These are phyloP conservation scores for Xylaria sp. DNA, from an alignment of 2,329 filamentous ascomycete species.

Conservation along the genomic window DNA sequence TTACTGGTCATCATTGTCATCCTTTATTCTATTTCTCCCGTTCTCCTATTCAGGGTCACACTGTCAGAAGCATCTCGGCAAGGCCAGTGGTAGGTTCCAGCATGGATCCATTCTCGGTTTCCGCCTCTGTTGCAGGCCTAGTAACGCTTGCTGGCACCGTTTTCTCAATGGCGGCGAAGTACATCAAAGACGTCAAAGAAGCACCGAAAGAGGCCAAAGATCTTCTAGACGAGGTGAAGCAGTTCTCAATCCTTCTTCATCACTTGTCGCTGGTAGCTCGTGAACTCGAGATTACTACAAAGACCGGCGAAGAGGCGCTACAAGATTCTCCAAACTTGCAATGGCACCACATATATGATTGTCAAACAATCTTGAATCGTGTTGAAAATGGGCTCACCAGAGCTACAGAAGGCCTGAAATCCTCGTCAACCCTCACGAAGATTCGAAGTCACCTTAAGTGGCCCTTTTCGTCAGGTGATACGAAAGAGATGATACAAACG, in stretches of 20 bases:
- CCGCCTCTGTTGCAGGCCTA: constrained; percentile 27
- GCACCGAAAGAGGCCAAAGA: constrained; percentile 16
- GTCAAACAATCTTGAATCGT: constrained; percentile 20
- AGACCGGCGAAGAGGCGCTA: background rate
- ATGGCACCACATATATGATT: constrained; percentile 21
- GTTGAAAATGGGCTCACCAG: constrained; percentile 1
- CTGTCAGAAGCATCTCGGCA: too few relatives aligned
- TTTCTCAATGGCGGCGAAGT: constrained; percentile 13
- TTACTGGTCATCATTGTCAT: too few relatives aligned
- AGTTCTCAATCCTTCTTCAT: constrained; percentile 19
- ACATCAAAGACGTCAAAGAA: constrained; percentile 27
- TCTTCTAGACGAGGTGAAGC: constrained; percentile 25
- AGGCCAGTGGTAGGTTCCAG: too few relatives aligned
- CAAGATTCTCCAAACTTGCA: constrained; percentile 1
- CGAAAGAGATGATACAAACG: constrained; percentile 16
- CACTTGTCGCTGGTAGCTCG: constrained; percentile 10
- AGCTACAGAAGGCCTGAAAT: constrained; percentile 6
- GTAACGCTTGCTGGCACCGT: constrained; percentile 23
- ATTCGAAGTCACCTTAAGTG: constrained; percentile 18
- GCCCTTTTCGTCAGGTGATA: constrained; percentile 26
- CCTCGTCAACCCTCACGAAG: constrained; percentile 10
- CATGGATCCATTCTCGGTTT: constrained; percentile 33
- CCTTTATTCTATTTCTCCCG: too few relatives aligned
- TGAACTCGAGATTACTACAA: constrained; percentile 13
- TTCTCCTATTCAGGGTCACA: too few relatives aligned